Percentiles rank a stretch among this genome's conserved stretches.
Evolutionary conservation across 192 early-diverging fungal species (phyloP).

Genomic region (Coemansia sp.): DNA sequence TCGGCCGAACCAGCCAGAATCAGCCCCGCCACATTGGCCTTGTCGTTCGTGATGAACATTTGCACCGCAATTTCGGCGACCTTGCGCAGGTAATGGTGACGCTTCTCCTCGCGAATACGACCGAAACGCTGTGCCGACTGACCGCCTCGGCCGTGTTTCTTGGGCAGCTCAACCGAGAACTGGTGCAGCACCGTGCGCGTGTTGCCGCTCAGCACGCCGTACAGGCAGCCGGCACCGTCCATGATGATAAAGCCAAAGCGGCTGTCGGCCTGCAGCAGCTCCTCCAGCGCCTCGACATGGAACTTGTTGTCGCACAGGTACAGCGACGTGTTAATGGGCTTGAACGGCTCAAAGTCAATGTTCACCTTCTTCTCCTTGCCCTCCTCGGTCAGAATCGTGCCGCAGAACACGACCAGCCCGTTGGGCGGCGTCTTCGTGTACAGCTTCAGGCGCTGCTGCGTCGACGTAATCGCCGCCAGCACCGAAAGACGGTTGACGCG

Average conservation of each 20-base stretch:
- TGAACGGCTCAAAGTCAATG: slow-evolving; percentile 99
- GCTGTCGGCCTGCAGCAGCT: slow-evolving; percentile 90
- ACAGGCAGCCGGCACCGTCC: slow-evolving; percentile 97
- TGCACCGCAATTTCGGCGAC: slow-evolving; percentile 95
- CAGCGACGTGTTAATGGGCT: slow-evolving; percentile 97
- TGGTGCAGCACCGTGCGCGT: slow-evolving; percentile 91
- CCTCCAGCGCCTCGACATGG: slow-evolving; percentile 89
- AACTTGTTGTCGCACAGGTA: slow-evolving; percentile 99
- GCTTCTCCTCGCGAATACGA: slow-evolving; percentile 97
- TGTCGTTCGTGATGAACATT: slow-evolving; percentile 92
- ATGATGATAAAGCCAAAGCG: slow-evolving; percentile 98
- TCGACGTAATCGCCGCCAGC: slow-evolving; percentile 94
- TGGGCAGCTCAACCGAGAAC: slow-evolving; percentile 94
- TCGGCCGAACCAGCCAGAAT: slow-evolving; percentile 98
- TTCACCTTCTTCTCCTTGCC: slow-evolving; percentile 99
- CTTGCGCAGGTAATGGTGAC: slow-evolving; percentile 98
- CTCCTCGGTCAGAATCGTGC: slow-evolving; percentile 96
- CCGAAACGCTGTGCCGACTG: slow-evolving; percentile 99
- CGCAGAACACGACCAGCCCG: slow-evolving; percentile 92
- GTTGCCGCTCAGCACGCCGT: slow-evolving; percentile 92
- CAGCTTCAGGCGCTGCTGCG: slow-evolving; percentile 93
- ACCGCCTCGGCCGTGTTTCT: slow-evolving; percentile 99
- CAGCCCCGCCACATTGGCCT: slow-evolving; percentile 63
- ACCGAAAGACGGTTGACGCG: slow-evolving; percentile 98
- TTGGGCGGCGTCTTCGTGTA: slow-evolving; percentile 90